These are phyloP conservation scores for Penicillium paneum DNA, from an alignment of 2,329 filamentous ascomycete species.

Conservation along the genomic window DNA sequence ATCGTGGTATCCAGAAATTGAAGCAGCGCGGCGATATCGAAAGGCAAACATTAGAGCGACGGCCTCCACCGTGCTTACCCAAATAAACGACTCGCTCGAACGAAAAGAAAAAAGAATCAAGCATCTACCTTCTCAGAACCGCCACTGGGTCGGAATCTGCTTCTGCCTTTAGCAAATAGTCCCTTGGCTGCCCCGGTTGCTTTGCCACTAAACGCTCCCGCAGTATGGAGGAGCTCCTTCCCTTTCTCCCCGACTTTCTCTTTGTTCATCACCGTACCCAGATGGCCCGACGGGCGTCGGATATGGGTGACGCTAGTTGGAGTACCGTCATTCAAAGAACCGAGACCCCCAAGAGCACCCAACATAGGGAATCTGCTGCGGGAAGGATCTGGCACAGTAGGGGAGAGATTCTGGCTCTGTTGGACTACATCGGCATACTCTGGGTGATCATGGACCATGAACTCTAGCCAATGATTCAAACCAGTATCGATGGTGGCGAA, in stretches of 20 bases:
- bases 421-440: constrained; percentile 50
- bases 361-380: constrained; percentile 44
- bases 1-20: constrained; percentile 30
- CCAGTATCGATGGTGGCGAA: constrained; percentile 73
- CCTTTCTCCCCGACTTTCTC: constrained; percentile 74
- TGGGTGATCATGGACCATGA: constrained; percentile 50
- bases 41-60: constrained; percentile 15
- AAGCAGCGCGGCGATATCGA: constrained; percentile 14
- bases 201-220: constrained; percentile 67
- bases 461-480: constrained; percentile 59
- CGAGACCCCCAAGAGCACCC: constrained; percentile 31
- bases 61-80: constrained; percentile 12
- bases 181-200: constrained; percentile 82
- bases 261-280: constrained; percentile 48
- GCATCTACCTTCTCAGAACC: constrained; percentile 77
- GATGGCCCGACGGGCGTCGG: constrained; percentile 36
- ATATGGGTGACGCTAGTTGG: constrained; percentile 35
- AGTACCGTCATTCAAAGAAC: constrained; percentile 30
- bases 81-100: constrained; percentile 8
- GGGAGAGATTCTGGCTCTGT: constrained; percentile 33
- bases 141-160: constrained; percentile 66
- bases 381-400: constrained; percentile 30
- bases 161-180: constrained; percentile 84
- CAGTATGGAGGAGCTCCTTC: constrained; percentile 83
- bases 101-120: constrained; percentile 16